Evolutionary conservation across 1,284 basidiomycete species (phyloP).

Genomic region (Afroboletus lepidellus): DNA sequence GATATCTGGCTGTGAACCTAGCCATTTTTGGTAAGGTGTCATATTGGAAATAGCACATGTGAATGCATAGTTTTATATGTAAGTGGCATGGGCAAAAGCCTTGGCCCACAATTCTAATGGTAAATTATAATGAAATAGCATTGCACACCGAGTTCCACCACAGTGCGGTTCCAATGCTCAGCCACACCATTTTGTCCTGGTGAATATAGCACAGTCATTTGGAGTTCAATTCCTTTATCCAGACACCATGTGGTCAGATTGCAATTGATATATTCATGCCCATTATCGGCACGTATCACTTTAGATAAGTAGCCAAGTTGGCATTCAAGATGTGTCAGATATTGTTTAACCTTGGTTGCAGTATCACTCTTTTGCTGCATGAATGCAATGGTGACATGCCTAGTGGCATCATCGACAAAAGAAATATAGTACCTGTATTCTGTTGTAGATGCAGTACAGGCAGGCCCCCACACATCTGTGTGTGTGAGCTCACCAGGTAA

Average conservation of each 20-base stretch:
- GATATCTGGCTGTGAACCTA: not conserved
- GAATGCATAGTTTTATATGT: not conserved
- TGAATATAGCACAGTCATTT: not conserved
- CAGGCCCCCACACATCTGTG: not conserved
- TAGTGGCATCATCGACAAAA: not conserved
- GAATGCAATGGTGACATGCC: not conserved
- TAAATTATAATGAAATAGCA: not conserved
- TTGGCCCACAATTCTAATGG: too few relatives aligned
- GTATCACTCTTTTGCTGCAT: not conserved
- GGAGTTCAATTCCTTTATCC: not conserved
- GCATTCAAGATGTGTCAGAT: not conserved
- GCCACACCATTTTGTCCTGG: slow-evolving; percentile 2
- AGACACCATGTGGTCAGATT: not conserved
- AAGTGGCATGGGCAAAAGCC: not conserved
- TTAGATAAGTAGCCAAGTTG: not conserved
- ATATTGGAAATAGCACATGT: not conserved
- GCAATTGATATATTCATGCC: not conserved
- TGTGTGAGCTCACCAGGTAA: not conserved
- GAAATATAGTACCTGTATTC: not conserved
- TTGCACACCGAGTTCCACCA: not conserved
- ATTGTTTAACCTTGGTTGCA: not conserved
- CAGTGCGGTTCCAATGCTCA: not conserved
- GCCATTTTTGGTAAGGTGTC: not conserved
- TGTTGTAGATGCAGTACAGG: too few relatives aligned
- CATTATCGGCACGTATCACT: not conserved